These are phyloP conservation scores for Suillus decipiens DNA, from an alignment of 768 basidiomycete genomes.

Conservation along the genomic window DNA sequence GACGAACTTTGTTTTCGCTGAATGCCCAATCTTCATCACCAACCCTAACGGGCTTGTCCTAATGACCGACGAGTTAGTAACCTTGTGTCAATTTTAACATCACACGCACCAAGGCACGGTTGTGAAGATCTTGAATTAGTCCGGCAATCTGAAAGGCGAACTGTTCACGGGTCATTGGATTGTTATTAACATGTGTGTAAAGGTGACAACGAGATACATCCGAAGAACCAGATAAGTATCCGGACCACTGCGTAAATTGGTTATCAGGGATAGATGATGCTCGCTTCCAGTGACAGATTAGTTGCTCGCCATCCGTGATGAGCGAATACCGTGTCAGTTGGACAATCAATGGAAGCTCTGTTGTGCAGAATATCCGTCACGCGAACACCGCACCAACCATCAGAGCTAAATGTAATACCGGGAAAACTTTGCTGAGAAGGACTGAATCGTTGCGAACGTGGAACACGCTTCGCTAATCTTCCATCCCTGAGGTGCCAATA, in stretches of 20 bases:
- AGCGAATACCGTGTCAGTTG: slow-evolving; percentile 21
- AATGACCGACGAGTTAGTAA: not conserved
- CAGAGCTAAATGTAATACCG: slow-evolving; percentile 20
- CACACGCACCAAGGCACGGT: not conserved
- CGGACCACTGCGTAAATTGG: slow-evolving; percentile 23
- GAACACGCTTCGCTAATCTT: slow-evolving; percentile 22
- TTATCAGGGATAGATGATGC: not conserved
- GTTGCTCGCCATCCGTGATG: slow-evolving; percentile 24
- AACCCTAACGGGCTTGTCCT: slow-evolving; percentile 3
- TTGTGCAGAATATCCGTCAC: slow-evolving; percentile 18
- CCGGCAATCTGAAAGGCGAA: slow-evolving; percentile 10
- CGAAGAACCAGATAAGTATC: slow-evolving; percentile 12
- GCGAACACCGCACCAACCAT: slow-evolving; percentile 23
- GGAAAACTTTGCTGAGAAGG: slow-evolving; percentile 20
- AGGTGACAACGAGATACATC: slow-evolving; percentile 19
- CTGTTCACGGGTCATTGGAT: slow-evolving; percentile 22
- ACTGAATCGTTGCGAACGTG: slow-evolving; percentile 15
- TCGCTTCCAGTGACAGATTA: slow-evolving; percentile 23
- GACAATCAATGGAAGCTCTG: slow-evolving; percentile 14
- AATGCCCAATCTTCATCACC: slow-evolving; percentile 24
- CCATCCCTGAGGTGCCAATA: slow-evolving; percentile 18
- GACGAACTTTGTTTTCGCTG: slow-evolving; percentile 19
- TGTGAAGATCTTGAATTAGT: not conserved
- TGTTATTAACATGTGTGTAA: slow-evolving; percentile 5
- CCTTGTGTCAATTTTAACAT: not conserved